Evolutionary conservation across 164 flowering plant genomes (phyloP).

Genomic region (Brasenia schreberi): DNA sequence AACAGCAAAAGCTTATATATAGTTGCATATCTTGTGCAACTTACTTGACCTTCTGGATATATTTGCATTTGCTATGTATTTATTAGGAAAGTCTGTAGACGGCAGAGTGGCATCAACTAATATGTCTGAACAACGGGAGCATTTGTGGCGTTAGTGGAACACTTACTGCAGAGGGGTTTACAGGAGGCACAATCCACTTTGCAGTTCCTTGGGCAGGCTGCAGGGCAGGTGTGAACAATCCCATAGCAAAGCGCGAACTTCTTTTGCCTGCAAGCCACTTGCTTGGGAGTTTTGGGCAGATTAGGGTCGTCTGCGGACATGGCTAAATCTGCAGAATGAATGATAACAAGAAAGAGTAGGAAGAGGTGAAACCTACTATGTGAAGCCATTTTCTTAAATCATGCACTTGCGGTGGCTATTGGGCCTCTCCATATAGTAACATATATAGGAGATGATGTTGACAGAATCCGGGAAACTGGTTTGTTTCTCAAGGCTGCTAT

Average conservation of each 20-base stretch:
- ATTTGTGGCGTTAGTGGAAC: neutral
- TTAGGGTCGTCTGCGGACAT: neutral
- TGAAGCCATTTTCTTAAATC: too few species aligned
- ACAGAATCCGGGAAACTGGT: too few species aligned
- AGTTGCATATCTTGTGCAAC: too few species aligned
- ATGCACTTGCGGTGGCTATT: too few species aligned
- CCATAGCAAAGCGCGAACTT: constrained; percentile 10
- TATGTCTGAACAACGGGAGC: neutral
- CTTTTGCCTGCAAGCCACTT: constrained; percentile 9
- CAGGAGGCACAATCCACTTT: constrained; percentile 8
- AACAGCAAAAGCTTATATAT: too few species aligned
- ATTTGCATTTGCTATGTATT: neutral
- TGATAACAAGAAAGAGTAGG: neutral
- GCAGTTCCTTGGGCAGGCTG: constrained; percentile 3
- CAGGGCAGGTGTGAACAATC: constrained; percentile 4
- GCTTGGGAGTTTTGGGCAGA: neutral
- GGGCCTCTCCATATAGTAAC: too few species aligned
- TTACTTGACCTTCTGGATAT: too few species aligned
- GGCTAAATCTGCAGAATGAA: neutral
- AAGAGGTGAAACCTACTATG: neutral
- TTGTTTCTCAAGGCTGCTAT: too few species aligned
- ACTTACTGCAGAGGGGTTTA: constrained; percentile 15
- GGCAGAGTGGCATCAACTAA: neutral
- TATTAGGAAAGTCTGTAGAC: neutral
- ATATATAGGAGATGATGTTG: too few species aligned